Conservation (phyloP, 331 rosid genomes). For the Dryas integrifolia region DNA sequence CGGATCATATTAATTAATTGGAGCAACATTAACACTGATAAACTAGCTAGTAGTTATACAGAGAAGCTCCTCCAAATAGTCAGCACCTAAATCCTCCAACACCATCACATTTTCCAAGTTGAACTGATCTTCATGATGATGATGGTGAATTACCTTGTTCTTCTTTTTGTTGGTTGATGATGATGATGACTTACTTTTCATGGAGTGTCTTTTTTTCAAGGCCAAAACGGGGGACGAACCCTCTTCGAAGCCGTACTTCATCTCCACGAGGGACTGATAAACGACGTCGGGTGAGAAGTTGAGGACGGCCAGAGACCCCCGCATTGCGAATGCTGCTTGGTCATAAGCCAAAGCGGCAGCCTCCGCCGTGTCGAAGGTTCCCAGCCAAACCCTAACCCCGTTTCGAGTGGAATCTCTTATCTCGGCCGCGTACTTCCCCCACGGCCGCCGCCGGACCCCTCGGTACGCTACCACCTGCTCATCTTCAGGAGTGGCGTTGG, state of each 20-base stretch:
- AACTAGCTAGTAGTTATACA: constrained; percentile 22
- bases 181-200: constrained; percentile 31
- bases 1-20: neutral
- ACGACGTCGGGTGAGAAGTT: constrained; percentile 45
- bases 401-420: constrained; percentile 59
- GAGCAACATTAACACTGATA: no score
- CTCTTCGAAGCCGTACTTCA: constrained; percentile 30
- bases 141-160: neutral
- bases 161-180: constrained; percentile 1
- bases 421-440: constrained; percentile 71
- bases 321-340: constrained; percentile 59
- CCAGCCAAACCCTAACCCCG: constrained; percentile 59
- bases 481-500: constrained; percentile 5
- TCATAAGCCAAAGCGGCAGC: constrained; percentile 65
- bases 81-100: constrained; percentile 51
- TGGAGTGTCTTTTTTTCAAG: constrained; percentile 42
- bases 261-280: constrained; percentile 39
- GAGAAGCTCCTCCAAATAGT: constrained; percentile 53
- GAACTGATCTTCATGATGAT: neutral
- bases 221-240: constrained; percentile 54
- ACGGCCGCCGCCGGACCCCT: constrained; percentile 57
- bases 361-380: constrained; percentile 58
- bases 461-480: constrained; percentile 27
- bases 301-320: constrained; percentile 46
- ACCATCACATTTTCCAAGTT: constrained; percentile 28